Conservation (phyloP, 1,284 basidiomycete genomes). For the Somion occarium region DNA sequence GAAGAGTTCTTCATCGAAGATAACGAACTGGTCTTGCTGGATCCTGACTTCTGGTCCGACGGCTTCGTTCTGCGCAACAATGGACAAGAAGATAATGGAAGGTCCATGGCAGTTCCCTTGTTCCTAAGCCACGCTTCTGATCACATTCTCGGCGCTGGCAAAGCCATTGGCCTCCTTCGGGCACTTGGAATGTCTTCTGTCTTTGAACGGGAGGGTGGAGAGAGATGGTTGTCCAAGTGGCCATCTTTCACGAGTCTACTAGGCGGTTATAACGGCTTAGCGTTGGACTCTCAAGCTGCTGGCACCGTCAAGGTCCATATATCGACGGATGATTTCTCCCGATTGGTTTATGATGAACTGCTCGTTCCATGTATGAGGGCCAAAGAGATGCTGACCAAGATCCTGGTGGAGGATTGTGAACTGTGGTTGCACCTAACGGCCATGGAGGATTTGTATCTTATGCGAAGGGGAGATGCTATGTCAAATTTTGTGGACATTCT, state of each 20-base stretch:
- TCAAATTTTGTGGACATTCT: slow-evolving; percentile 67
- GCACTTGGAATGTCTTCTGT: slow-evolving; percentile 31
- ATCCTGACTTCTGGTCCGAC: slow-evolving; percentile 78
- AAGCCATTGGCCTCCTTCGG: slow-evolving; percentile 70
- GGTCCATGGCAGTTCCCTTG: slow-evolving; percentile 44
- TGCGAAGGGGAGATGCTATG: slow-evolving; percentile 69
- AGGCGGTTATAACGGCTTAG: too few species aligned
- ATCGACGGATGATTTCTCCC: slow-evolving; percentile 57
- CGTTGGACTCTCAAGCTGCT: background rate
- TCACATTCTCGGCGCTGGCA: slow-evolving; percentile 67
- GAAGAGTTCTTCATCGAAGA: slow-evolving; percentile 82
- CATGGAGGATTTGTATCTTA: slow-evolving; percentile 71
- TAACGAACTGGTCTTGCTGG: slow-evolving; percentile 57
- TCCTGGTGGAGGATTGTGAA: slow-evolving; percentile 67
- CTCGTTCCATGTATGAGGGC: slow-evolving; percentile 51
- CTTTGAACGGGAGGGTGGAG: slow-evolving; percentile 13
- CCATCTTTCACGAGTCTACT: slow-evolving; percentile 19
- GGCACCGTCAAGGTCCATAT: slow-evolving; percentile 17
- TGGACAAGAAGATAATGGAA: slow-evolving; percentile 28
- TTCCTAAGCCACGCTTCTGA: slow-evolving; percentile 59
- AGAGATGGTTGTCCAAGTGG: slow-evolving; percentile 29
- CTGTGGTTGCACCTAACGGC: slow-evolving; percentile 65
- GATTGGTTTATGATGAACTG: slow-evolving; percentile 60
- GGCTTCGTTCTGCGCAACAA: slow-evolving; percentile 55
- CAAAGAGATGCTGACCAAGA: slow-evolving; percentile 50